Base-by-base conservation (phyloP, 2,329 filamentous ascomycete species). In the Arthrobotrys musiformis region DNA sequence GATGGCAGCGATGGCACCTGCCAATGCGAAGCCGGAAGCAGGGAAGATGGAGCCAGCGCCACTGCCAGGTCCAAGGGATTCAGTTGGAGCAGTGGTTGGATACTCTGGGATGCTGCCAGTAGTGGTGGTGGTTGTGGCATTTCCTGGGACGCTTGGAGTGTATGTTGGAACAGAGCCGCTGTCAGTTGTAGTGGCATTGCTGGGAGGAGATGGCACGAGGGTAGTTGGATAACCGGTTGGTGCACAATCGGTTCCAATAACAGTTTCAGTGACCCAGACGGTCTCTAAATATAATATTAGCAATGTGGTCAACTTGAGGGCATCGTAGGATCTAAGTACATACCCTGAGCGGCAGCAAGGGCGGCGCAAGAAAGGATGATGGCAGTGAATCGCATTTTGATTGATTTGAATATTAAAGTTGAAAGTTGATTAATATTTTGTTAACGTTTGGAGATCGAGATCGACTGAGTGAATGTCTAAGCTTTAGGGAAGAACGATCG, bases 321-420 rank as follows among this genome's bases (percentile, higher is more conserved):
- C 13, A 11, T 1, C 7, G 33, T 15, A 54, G 15, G 4, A 37
- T 58, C 8, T 24, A 35, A 42, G 30, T 33, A 60, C 48, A 35
- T 67, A 77, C 73, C 60, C 52, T 77, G 73, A 62, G 73, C 73
- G 35, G 60, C 73, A 28, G 66, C 73, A 19, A 70, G 48, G 33
- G 60, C 61, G 19, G 66, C 66, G 24, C 66, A 40, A 22, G 73
- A 70, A 33, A 77, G 66, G 42, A 67, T 22, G 66, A 62, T 15
- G 28, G 73, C 22, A 28, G 73, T 52, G 66, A 70, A 77, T 70
- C 48, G 73, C 73, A 77, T 77, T 77, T 77, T 77, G 64, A 46
- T 67, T 13, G 48, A 42, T 63, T 54, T 50, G 40, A 46, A n/a
- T 64, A 4, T 37, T 4, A 11, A 35, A 22, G 1, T 61, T 33